A percentile compares a stretch with the other conserved stretches of the same genome.
phyloP scores from a whole-genome alignment of 306 rosid species.

The Mimosa pudica region DNA sequence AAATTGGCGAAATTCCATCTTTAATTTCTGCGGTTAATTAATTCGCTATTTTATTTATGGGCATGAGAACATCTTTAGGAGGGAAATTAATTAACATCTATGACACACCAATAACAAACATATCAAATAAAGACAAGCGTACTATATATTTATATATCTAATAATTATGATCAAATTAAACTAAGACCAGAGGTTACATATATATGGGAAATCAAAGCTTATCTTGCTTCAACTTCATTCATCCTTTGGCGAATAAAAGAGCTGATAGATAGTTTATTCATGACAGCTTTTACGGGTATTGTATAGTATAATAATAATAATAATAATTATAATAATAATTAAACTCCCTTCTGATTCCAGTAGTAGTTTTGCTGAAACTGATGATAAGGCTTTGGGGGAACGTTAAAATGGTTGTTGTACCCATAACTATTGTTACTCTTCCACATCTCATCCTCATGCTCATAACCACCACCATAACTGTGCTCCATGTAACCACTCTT shows the following conservation, averaged over 20 bases:
- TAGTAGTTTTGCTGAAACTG: background rate
- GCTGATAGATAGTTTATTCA: conserved; percentile 16
- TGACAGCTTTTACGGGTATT: too few species aligned
- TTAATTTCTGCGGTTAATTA: too few species aligned
- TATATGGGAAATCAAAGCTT: background rate
- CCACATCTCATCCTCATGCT: background rate
- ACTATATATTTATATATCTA: too few species aligned
- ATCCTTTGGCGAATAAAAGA: conserved; percentile 24
- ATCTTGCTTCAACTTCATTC: background rate
- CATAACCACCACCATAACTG: background rate
- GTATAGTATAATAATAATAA: too few species aligned
- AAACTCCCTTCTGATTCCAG: background rate
- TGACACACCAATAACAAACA: too few species aligned
- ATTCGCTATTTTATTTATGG: too few species aligned
- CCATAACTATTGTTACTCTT: background rate
- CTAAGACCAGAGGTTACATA: background rate
- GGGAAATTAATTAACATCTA: too few species aligned
- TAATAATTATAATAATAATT: too few species aligned
- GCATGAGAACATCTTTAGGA: too few species aligned
- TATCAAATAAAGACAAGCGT: background rate
- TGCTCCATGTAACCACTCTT: background rate
- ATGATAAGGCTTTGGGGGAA: background rate
- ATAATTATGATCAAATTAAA: too few species aligned
- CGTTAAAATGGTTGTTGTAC: too few species aligned
- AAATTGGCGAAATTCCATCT: too few species aligned